A percentile compares a stretch with the other conserved stretches of the same genome.
Conservation (phyloP, 31 red algal genomes). For the Odonthalia washingtoniensis region DNA sequence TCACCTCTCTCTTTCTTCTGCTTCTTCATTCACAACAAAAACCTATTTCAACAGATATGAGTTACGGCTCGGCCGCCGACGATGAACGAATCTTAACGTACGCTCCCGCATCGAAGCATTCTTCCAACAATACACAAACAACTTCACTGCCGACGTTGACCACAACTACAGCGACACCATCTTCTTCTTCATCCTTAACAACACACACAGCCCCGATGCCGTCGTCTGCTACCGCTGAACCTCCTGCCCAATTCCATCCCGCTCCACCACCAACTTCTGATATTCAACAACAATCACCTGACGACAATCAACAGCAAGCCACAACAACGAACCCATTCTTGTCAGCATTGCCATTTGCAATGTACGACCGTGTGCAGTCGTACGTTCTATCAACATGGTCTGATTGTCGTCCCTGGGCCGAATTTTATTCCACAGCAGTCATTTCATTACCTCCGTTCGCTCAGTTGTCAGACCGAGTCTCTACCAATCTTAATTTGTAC, state of each 20-base stretch:
- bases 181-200: not conserved
- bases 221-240: not conserved
- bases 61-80: conserved; percentile 68
- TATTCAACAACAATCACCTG: not conserved
- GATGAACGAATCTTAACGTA: conserved; percentile 56
- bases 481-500: conserved; percentile 53
- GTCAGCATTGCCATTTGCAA: not conserved
- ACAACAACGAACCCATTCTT: not conserved
- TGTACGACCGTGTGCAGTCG: conserved; percentile 2
- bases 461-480: conserved; percentile 42
- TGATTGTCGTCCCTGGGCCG: conserved; percentile 54
- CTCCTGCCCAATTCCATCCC: not conserved
- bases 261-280: conserved; percentile 15
- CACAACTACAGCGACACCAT: not conserved
- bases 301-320: not conserved
- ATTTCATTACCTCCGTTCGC: conserved; percentile 40
- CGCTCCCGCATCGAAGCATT: conserved; percentile 18
- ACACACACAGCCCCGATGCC: conserved; percentile 22
- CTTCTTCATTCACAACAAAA: no score
- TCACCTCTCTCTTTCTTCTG: no score
- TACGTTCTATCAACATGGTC: conserved; percentile 46
- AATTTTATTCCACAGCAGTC: conserved; percentile 63
- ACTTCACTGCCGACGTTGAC: not conserved
- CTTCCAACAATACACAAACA: conserved; percentile 17
- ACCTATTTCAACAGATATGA: no score